Conservation (phyloP, 2,329 filamentous ascomycete genomes). For the Ophiosphaerella korrae region DNA sequence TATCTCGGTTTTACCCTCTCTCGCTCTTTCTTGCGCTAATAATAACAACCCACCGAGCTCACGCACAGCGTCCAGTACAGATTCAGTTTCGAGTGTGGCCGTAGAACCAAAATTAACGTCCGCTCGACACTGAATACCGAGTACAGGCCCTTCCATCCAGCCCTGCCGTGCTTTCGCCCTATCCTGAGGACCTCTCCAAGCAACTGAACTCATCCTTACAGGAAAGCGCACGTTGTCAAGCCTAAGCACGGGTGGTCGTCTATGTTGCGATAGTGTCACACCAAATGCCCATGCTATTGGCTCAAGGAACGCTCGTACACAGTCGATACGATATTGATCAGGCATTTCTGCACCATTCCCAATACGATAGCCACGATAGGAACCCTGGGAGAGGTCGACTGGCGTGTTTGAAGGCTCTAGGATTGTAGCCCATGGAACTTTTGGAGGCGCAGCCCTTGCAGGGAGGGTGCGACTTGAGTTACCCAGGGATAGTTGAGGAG, state of each 20-base stretch:
- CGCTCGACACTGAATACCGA: slow-evolving; percentile 60
- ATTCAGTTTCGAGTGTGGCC: slow-evolving; percentile 36
- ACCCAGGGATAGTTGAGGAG: slow-evolving; percentile 13
- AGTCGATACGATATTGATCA: slow-evolving; percentile 61
- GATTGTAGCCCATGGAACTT: slow-evolving; percentile 31
- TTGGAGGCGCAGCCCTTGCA: slow-evolving; percentile 34
- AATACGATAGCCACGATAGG: slow-evolving; percentile 65
- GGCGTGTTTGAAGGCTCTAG: slow-evolving; percentile 24
- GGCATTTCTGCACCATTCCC: slow-evolving; percentile 64
- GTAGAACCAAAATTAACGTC: slow-evolving; percentile 58
- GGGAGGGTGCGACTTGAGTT: slow-evolving; percentile 33
- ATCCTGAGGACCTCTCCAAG: slow-evolving; percentile 60
- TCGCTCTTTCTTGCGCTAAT: slow-evolving; percentile 64
- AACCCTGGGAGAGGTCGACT: slow-evolving; percentile 37
- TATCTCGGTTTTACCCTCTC: slow-evolving; percentile 58
- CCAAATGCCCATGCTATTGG: slow-evolving; percentile 63
- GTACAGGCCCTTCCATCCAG: slow-evolving; percentile 62
- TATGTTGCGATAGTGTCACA: slow-evolving; percentile 57
- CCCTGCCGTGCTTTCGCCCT: slow-evolving; percentile 58
- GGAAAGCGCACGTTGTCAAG: slow-evolving; percentile 60
- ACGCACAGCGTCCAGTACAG: slow-evolving; percentile 59
- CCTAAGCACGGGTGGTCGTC: slow-evolving; percentile 53
- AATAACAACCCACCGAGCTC: slow-evolving; percentile 64
- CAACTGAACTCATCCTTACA: slow-evolving; percentile 60
- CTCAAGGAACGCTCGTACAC: slow-evolving; percentile 62